Conservation (phyloP, 169 alveolate species). For the Cryptosporidium viatorum region DNA sequence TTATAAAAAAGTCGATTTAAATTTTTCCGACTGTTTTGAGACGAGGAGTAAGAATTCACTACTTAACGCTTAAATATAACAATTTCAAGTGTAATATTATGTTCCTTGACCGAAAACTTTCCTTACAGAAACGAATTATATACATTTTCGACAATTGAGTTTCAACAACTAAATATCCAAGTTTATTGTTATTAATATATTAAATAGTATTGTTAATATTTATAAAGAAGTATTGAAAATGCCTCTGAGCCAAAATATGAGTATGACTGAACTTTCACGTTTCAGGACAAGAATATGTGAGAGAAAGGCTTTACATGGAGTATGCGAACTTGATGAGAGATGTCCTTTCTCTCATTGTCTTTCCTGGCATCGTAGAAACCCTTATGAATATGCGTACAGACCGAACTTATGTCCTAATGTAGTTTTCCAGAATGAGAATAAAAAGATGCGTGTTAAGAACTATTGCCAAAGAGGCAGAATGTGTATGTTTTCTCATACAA, state of each 20-base stretch:
- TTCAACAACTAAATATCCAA: not conserved
- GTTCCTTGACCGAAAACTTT: constrained; percentile 37
- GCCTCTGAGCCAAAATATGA: constrained; percentile 75
- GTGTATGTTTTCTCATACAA: constrained; percentile 76
- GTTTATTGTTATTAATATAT: not conserved
- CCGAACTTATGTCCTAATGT: constrained; percentile 73
- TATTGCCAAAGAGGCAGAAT: constrained; percentile 74
- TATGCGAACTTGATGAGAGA: constrained; percentile 68
- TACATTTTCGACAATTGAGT: not conserved
- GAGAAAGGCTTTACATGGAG: constrained; percentile 74
- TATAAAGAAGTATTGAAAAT: not conserved
- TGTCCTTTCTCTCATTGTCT: constrained; percentile 75
- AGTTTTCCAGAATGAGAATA: constrained; percentile 70
- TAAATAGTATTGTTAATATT: not conserved
- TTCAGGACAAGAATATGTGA: constrained; percentile 75
- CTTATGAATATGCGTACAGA: constrained; percentile 72
- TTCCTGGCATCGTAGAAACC: constrained; percentile 74
- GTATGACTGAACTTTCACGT: constrained; percentile 72
- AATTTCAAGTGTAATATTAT: constrained; percentile 31
- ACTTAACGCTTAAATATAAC: constrained; percentile 59
- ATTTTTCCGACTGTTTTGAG: constrained; percentile 5
- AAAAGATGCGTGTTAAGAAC: constrained; percentile 72
- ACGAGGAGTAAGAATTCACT: constrained; percentile 27
- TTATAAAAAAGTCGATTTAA: not conserved
- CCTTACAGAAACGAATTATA: not conserved